Evolutionary conservation across 352 stramenopile genomes (phyloP), one percentile per base, ranked within the genome.

Genomic region (Phytophthora palmivora): DNA sequence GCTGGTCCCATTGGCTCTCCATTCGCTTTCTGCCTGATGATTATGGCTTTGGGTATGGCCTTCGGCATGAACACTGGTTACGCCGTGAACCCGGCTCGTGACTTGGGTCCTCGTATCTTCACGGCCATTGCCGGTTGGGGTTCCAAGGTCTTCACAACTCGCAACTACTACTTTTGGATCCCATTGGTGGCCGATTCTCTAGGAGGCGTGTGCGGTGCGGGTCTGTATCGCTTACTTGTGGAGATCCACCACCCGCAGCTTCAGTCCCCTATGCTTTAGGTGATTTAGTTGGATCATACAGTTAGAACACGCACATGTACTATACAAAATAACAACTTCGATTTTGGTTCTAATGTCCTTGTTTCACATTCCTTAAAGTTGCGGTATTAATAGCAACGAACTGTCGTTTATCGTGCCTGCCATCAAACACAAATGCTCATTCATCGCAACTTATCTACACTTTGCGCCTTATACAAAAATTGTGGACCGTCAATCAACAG

Each of bases 81-180:
- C 58, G 79, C 79, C 0, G 28, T 89, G 8, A 89, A 89, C 61
- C 79, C 75, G 0, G 75, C 75, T 4, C 65, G 70, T 19, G 75
- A 84, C 62, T 63, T 84, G 12, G 71, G 64, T 24, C 69, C 69
- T 28, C 67, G 75, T 9, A 28, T 84, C 14, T 78, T 85, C 47
- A 67, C 72, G 38, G 16, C 32, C 9, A 24, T 57, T 18, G 76
- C 73, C 9, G 76, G 76, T 49, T 82, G 67, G 62, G 76, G 76
- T 16, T 63, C 58, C 15, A 69, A 74, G 47, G 69, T 78, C 10
- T 85, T 85, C 54, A 74, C 66, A 9, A 16, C 48, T n/a, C 55
- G 53, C 36, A 52, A 76, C 58, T 19, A 73, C 41, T 85, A 85
- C 72, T 85, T 81, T 62, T 85, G 72, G 76, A 67, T 85, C 44